Percentiles rank a stretch among this genome's conserved stretches.
These are phyloP conservation scores for Lactuca saligna DNA, from an alignment of 129 eudicot genomes.

Conservation along the genomic window DNA sequence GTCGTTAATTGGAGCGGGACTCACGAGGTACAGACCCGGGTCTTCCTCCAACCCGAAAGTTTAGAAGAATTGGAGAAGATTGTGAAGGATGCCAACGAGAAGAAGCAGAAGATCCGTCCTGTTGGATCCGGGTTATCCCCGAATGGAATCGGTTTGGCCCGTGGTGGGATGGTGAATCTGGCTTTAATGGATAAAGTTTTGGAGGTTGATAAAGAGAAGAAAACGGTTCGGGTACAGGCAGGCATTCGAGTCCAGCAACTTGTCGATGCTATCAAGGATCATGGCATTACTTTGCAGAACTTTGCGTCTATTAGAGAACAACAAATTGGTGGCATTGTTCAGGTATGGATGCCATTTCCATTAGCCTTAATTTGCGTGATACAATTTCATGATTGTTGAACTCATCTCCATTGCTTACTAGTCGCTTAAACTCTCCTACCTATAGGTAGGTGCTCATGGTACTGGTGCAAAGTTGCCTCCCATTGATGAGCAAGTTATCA, in stretches of 20 bases:
- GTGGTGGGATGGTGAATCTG: slow-evolving; percentile 94
- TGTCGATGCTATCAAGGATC: slow-evolving; percentile 83
- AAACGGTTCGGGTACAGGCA: slow-evolving; percentile 81
- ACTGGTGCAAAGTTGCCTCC: slow-evolving; percentile 98
- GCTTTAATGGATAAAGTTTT: slow-evolving; percentile 81
- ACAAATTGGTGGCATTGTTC: slow-evolving; percentile 94
- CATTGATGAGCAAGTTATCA: slow-evolving; percentile 93
- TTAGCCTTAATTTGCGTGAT: not conserved
- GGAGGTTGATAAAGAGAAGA: slow-evolving; percentile 86
- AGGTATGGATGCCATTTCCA: slow-evolving; percentile 44
- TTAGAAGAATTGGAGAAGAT: slow-evolving; percentile 43
- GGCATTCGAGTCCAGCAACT: slow-evolving; percentile 86
- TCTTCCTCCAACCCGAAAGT: slow-evolving; percentile 66
- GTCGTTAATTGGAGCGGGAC: slow-evolving; percentile 95
- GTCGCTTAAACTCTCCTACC: slow-evolving; percentile 4
- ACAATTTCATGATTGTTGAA: not conserved
- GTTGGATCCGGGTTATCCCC: slow-evolving; percentile 91
- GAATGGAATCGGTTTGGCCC: slow-evolving; percentile 85
- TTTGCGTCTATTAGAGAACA: slow-evolving; percentile 95
- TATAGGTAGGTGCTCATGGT: slow-evolving; percentile 98
- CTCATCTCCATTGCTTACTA: not conserved
- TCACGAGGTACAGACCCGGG: slow-evolving; percentile 85
- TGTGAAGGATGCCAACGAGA: slow-evolving; percentile 54
- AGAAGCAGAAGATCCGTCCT: slow-evolving; percentile 75
- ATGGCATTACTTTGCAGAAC: slow-evolving; percentile 86